phyloP scores from a whole-genome alignment of 129 eudicot genomes.

The Apium graveolens region DNA sequence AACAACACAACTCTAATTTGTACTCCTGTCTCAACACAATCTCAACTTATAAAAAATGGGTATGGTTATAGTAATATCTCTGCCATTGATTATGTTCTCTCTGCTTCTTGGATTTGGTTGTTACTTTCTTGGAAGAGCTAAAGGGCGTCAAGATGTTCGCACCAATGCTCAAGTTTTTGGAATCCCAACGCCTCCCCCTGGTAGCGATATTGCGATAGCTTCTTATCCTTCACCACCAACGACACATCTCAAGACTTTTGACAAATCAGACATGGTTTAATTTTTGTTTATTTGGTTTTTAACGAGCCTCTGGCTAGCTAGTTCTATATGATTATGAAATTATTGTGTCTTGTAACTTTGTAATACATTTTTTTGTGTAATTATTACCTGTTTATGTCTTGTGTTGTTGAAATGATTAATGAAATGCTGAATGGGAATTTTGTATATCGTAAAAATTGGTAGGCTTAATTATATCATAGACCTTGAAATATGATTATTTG shows the following conservation, averaged over 20 bases:
- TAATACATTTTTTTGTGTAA: background rate
- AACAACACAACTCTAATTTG: background rate
- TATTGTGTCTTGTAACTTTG: background rate
- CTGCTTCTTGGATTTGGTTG: conserved; percentile 44
- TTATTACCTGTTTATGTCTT: conserved; percentile 10
- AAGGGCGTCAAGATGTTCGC: conserved; percentile 36
- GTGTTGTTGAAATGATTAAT: background rate
- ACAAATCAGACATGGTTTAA: conserved; percentile 14
- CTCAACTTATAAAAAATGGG: conserved; percentile 21
- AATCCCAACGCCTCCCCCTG: conserved; percentile 37
- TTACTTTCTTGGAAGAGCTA: conserved; percentile 38
- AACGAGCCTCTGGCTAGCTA: background rate
- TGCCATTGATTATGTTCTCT: conserved; percentile 41
- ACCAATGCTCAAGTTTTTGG: conserved; percentile 38
- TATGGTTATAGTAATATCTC: conserved; percentile 39
- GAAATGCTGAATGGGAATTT: too few relatives aligned
- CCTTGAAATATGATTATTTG: too few relatives aligned
- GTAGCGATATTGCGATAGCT: background rate
- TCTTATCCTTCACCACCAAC: background rate
- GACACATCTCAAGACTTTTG: conserved; percentile 2
- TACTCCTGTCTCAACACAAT: too few relatives aligned
- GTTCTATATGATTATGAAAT: background rate
- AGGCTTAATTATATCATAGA: too few relatives aligned
- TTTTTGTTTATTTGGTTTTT: background rate
- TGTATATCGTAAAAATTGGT: too few relatives aligned